Conservation (phyloP, 306 rosid genomes). For the Trichosanthes truncata region DNA sequence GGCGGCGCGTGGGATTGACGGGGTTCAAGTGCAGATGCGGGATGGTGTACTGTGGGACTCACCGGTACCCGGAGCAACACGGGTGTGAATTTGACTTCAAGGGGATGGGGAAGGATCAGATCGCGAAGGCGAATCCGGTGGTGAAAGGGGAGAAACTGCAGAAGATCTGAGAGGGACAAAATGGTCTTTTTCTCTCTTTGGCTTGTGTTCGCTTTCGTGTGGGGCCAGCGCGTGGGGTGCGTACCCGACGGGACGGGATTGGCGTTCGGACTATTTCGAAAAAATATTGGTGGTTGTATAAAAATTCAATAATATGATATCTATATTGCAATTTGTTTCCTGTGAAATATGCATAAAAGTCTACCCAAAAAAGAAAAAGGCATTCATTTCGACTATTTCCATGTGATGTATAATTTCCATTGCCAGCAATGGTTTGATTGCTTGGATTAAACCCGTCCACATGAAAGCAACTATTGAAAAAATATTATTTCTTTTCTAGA, state of each 20-base stretch:
- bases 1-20: conserved; percentile 78
- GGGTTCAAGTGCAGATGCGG: conserved; percentile 84
- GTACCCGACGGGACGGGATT: not conserved
- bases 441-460: not conserved
- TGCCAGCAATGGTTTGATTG: not conserved
- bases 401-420: too few relatives aligned
- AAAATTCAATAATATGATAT: not conserved
- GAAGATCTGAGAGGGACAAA: conserved; percentile 39
- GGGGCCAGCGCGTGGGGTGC: not conserved
- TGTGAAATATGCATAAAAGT: not conserved
- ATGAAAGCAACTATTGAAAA: not conserved
- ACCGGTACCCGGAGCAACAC: conserved; percentile 77
- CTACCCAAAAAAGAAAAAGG: too few relatives aligned
- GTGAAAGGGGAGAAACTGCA: conserved; percentile 61
- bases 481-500: too few relatives aligned
- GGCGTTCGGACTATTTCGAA: not conserved
- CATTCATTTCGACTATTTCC: too few relatives aligned
- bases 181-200: conserved; percentile 3
- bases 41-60: conserved; percentile 56
- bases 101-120: conserved; percentile 58
- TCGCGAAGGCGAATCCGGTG: conserved; percentile 80
- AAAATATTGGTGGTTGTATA: not conserved
- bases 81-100: conserved; percentile 67
- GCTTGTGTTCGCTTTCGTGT: not conserved
- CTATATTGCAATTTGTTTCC: not conserved